Evolutionary conservation across 192 early-diverging fungal genomes (phyloP), one percentile per base, ranked within the genome.

Genomic region (Entomortierella chlamydospora): DNA sequence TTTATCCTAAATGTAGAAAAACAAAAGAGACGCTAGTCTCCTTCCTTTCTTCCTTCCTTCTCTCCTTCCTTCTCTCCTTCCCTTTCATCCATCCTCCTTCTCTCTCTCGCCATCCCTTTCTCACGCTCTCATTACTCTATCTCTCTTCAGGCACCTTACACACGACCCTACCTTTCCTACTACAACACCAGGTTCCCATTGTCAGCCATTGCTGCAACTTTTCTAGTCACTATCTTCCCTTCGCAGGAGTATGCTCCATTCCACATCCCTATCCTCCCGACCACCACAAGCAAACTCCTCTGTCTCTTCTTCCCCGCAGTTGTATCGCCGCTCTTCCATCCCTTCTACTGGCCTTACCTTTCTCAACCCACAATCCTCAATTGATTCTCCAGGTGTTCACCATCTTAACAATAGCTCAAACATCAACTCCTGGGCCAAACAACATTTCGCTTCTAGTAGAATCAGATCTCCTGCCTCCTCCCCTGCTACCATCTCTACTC

Each of bases 211-310:
- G 7, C 15, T 11, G 45, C 12, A 47, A 20, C 45, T 20, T 20
- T 15, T 47, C 45, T 47, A 4, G 2, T 15, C 15, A 47, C 45
- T 47, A 7, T 3, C 45, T 15, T 47, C 4, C 20, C 20, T 15
- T 20, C 4, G 45, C 15, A 28, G 64, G 60, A 64, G 60, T 30
- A 72, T 72, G 70, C 53, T 72, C 51, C 70, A 72, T 72, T 72
- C 70, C 61, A 47, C 61, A 57, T 64, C 61, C 55, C 43, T 63
- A 41, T 72, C 61, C 37, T 57, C 42, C 61, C 70, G 61, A 64
- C 57, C 70, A 58, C 49, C 70, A 29, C 33, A 57, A 59, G 58
- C 58, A 2, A 31, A 34, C 28, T 43, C 68, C 61, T 54, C 68
- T 7, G 9, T 29, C 1, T 30, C 58, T 34, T 29, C 1, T 30